Evolutionary conservation across 345 rosid genomes (phyloP), one percentile per base, ranked within the genome.

Genomic region (Linum tenue): DNA sequence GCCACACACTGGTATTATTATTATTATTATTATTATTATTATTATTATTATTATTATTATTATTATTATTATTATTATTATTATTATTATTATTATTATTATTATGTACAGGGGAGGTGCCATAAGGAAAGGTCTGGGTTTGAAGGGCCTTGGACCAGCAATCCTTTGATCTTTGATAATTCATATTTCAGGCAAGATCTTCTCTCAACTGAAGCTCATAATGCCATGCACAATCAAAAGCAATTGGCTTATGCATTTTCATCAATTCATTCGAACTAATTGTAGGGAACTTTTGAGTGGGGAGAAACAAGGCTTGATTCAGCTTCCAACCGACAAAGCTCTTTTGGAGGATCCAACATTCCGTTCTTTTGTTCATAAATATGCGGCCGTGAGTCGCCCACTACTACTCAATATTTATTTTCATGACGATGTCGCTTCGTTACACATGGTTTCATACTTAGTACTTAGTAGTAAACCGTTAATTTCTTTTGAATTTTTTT

Each of bases 101-200:
- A 41, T 7, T 44, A 5, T 31, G 36, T 64, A 14, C 69, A 73
- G 69, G 76, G 72, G 3, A 68, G 72, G 65, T 68, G 72, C 48
- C 72, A 64, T 39, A 64, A 64, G 66, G 76, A 73, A 12, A 66
- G 72, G 11, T 68, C 76, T 31, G 76, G 76, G 14, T 73, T 64
- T 17, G 72, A 73, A 31, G 76, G 72, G 41, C 58, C 72, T 9
- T 73, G 72, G 76, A 73, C 76, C 5, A 17, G 6, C 61, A 73
- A 73, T 35, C 76, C 76, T 12, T 61, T 60, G 41, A 22, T 63
- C 43, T 68, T 73, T 39, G 55, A 73, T 22, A 68, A 64, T 12
- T 73, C 76, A 48, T 68, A 73, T 36, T 73, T 68, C 66, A 73
- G 64, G 76, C 59, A 37, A 63, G 64, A 15, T 3, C 37, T 1